Percentiles rank a stretch among this genome's conserved stretches.
Conservation (phyloP, 2,329 filamentous ascomycete genomes). For the Aspergillus hiratsukae region DNA sequence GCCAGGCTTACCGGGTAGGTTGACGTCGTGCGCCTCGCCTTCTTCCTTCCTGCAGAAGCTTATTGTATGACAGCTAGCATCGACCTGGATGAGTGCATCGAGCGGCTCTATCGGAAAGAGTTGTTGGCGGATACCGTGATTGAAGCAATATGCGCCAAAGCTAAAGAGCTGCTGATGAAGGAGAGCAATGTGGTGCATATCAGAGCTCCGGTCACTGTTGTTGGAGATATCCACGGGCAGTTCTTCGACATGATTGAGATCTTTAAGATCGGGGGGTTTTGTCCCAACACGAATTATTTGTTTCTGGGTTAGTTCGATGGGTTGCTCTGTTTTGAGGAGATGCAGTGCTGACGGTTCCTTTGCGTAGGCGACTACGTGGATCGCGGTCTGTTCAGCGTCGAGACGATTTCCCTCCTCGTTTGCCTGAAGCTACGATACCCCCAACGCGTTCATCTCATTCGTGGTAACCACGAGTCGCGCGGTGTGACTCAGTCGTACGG, state of each 20-base stretch:
- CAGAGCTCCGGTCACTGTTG: constrained; percentile 88
- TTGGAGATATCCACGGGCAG: constrained; percentile 97
- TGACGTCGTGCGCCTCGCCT: background rate
- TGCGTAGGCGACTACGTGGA: constrained; percentile 90
- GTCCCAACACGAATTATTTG: constrained; percentile 96
- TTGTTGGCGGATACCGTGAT: constrained; percentile 95
- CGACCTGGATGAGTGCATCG: constrained; percentile 97
- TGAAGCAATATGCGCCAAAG: constrained; percentile 98
- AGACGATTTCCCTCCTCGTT: constrained; percentile 95
- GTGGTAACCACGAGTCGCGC: constrained; percentile 95
- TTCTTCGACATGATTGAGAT: constrained; percentile 99
- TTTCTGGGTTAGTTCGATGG: constrained; percentile 67
- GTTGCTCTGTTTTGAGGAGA: background rate
- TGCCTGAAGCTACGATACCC: constrained; percentile 97
- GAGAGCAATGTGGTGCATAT: constrained; percentile 99
- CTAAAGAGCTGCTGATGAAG: constrained; percentile 97
- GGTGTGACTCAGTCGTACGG: constrained; percentile 98
- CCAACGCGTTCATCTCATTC: constrained; percentile 89
- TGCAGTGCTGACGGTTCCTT: background rate
- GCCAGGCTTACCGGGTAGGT: constrained; percentile 44
- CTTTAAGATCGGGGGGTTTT: constrained; percentile 95
- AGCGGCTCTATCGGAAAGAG: constrained; percentile 93
- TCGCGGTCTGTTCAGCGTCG: constrained; percentile 95
- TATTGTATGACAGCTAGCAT: constrained; percentile 67
- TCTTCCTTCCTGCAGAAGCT: constrained; percentile 1